These are phyloP conservation scores for peach (Prunus persica) DNA, from an alignment of 306 rosid genomes.

Conservation along the genomic window Prunus_persica_NCBIv2 NC_034011.1:18056501-18057000, in stretches of 20 bases:
- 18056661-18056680: conserved; percentile 4
- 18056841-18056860: background rate
- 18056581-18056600: background rate
- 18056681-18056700: conserved; percentile 54
- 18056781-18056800: conserved; percentile 72
- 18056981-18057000: conserved; percentile 84
- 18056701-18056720: conserved; percentile 67
- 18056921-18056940: background rate
- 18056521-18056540: conserved; percentile 73
- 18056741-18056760: conserved; percentile 74
- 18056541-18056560: conserved; percentile 83
- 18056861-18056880: background rate
- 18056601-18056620: background rate
- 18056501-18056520: conserved; percentile 80
- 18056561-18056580: conserved; percentile 48
- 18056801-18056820: conserved; percentile 73
- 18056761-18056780: conserved; percentile 82
- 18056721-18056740: conserved; percentile 58
- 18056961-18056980: conserved; percentile 59
- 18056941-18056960: background rate
- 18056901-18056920: background rate
- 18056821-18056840: conserved; percentile 20
- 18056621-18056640: background rate
- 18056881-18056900: conserved; percentile 37
- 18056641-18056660: conserved; percentile 3